Evolutionary conservation across 176 grass and related monocot genomes (phyloP), one percentile per base, ranked within the genome.

Genomic region (Carex cristatella): DNA sequence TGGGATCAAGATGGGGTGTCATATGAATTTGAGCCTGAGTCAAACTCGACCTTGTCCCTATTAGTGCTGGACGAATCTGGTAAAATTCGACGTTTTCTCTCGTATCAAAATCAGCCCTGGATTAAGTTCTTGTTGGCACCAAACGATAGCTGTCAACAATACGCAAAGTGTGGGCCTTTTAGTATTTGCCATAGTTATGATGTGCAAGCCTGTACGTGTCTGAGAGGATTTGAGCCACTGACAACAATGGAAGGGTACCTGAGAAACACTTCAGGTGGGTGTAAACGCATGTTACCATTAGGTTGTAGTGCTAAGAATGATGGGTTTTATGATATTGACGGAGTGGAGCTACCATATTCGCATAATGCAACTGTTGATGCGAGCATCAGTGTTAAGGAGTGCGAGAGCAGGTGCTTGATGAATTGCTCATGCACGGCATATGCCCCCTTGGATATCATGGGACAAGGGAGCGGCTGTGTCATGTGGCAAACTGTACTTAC

Each of bases 341-440:
- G 57, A 11, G 88, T 86, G 13, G 90, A 94, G 86, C 70, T 92
- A 46, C 88, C 88, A 15, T 90, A 92, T 40, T 88, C 90, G 56
- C 53, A 81, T 54, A 12, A 6, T 61, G 64, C 84, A 61, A 49
- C 48, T 51, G 64, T 75, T n/a, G 48, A 82, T 69, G 27, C n/a
- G 7, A 38, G 5, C 68, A 56, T 55, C 11, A 79, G 75, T 32
- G 35, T 86, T 56, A 42, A 70, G 48, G 73, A 81, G 73, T 86
- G 85, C 57, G 59, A 4, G 12, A 56, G 2, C 2, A 31, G 27
- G 28, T 86, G 85, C 19, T 81, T 59, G 61, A 48, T 1, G 7
- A 81, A 81, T 71, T 68, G 46, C 31, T 81, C 42, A 66, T 86
- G 85, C 76, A 42, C 40, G 61, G 85, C 74, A 30, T 86, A 81